phyloP scores from a whole-genome alignment of 1,284 basidiomycete genomes.

The Marasmius sp. region DNA sequence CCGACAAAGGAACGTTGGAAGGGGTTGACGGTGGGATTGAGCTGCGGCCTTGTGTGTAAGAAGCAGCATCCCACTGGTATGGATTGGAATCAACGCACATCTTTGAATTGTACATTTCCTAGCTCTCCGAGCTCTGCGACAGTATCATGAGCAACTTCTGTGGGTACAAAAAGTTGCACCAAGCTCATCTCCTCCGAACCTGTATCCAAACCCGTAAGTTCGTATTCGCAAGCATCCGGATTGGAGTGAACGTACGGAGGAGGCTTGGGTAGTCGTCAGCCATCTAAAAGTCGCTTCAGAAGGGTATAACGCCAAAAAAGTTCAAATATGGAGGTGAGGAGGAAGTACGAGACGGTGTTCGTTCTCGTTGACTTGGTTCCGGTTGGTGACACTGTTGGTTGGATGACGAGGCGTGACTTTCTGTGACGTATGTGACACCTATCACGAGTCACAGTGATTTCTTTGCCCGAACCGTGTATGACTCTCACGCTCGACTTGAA shows the following conservation, averaged over 20 bases:
- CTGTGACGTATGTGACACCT: no score
- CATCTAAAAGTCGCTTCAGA: conserved; percentile 36
- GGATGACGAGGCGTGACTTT: no score
- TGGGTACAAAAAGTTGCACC: conserved; percentile 97
- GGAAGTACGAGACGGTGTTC: no score
- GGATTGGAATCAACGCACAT: conserved; percentile 49
- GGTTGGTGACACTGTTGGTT: no score
- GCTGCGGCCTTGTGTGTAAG: conserved; percentile 42
- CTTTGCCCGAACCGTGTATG: no score
- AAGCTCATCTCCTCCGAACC: conserved; percentile 97
- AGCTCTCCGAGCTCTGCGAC: conserved; percentile 95
- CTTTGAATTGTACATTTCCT: conserved; percentile 97
- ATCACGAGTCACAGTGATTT: no score
- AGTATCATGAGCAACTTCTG: conserved; percentile 96
- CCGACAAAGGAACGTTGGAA: conserved; percentile 99
- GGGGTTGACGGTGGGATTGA: conserved; percentile 93
- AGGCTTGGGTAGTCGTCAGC: conserved; percentile 79
- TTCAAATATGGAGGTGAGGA: no score
- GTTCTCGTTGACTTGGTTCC: no score
- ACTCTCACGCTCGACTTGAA: no score
- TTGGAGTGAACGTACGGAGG: conserved; percentile 59
- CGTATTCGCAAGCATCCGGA: conserved; percentile 26
- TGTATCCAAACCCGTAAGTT: conserved; percentile 27
- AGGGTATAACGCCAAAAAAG: not conserved
- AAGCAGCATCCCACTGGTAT: conserved; percentile 1